A percentile compares a stretch with the other conserved stretches of the same genome.
These are phyloP conservation scores for Orobanche coerulescens DNA, from an alignment of 257 asterid species.

Conservation along the genomic window DNA sequence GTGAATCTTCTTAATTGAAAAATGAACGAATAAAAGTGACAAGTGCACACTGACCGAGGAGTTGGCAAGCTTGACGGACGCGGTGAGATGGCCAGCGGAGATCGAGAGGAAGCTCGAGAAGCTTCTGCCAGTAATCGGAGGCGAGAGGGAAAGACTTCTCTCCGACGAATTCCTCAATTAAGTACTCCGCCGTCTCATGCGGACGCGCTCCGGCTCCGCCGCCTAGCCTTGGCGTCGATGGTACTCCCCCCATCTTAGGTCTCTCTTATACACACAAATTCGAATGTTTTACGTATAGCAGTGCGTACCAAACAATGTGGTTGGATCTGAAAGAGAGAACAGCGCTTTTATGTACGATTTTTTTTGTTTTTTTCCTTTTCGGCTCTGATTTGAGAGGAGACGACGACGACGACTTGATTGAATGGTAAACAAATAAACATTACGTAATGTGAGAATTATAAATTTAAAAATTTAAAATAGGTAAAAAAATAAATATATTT, in stretches of 20 bases:
- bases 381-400: slow-evolving; percentile 21
- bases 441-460: too few relatives aligned
- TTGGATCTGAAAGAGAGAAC: slow-evolving; percentile 24
- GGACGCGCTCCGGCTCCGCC: slow-evolving; percentile 54
- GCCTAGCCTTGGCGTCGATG: slow-evolving; percentile 70
- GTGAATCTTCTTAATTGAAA: not conserved
- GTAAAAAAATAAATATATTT: too few relatives aligned
- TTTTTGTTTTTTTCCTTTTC: not conserved
- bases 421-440: too few relatives aligned
- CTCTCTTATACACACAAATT: slow-evolving; percentile 12
- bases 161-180: slow-evolving; percentile 66
- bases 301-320: slow-evolving; percentile 19
- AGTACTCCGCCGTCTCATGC: slow-evolving; percentile 71
- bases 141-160: slow-evolving; percentile 69
- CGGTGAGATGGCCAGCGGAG: slow-evolving; percentile 79
- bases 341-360: slow-evolving; percentile 12
- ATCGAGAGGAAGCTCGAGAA: slow-evolving; percentile 77
- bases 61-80: slow-evolving; percentile 65
- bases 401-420: not conserved
- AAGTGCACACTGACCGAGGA: slow-evolving; percentile 61
- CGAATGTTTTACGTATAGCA: not conserved
- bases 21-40: not conserved
- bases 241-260: slow-evolving; percentile 68
- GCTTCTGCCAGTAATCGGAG: slow-evolving; percentile 98
- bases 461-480: too few relatives aligned